phyloP scores from a whole-genome alignment of 352 stramenopile species.

The Phytopythium sindhum region DNA sequence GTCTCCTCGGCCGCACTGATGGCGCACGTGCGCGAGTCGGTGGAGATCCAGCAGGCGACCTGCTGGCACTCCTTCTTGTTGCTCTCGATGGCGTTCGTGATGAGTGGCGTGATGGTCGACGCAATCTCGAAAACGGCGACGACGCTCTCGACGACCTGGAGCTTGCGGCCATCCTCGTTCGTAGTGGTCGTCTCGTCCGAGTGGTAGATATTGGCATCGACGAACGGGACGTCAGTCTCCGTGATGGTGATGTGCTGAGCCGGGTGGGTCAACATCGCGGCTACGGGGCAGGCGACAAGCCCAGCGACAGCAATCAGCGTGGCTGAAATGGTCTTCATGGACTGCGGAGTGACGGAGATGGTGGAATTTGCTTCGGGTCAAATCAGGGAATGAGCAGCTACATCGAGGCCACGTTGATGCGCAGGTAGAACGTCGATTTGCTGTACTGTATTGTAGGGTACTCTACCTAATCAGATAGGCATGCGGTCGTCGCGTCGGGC shows the following conservation, averaged over 20 bases:
- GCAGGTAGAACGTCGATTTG: too few relatives aligned
- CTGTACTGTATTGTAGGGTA: too few relatives aligned
- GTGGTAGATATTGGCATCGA: constrained; percentile 5
- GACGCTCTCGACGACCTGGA: constrained; percentile 1
- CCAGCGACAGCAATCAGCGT: background rate
- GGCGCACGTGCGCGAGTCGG: background rate
- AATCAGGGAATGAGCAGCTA: too few relatives aligned
- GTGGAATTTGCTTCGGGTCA: too few relatives aligned
- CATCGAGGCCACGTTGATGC: too few relatives aligned
- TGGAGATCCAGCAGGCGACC: background rate
- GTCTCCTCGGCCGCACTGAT: background rate
- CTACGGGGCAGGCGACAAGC: background rate
- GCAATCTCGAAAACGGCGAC: background rate
- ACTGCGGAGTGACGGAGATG: too few relatives aligned
- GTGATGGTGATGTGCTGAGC: background rate
- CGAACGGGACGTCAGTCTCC: background rate
- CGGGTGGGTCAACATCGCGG: background rate
- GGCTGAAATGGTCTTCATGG: background rate
- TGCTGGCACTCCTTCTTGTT: constrained; percentile 6
- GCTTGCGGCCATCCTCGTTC: background rate
- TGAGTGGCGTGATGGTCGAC: background rate
- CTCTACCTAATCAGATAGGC: too few relatives aligned
- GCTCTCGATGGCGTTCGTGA: background rate
- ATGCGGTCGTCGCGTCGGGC: too few relatives aligned
- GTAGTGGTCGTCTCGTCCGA: background rate